Evolutionary conservation across 2,329 filamentous ascomycete species (phyloP), one percentile per base, ranked within the genome.

Genomic region (Lecanicillium sp.): DNA sequence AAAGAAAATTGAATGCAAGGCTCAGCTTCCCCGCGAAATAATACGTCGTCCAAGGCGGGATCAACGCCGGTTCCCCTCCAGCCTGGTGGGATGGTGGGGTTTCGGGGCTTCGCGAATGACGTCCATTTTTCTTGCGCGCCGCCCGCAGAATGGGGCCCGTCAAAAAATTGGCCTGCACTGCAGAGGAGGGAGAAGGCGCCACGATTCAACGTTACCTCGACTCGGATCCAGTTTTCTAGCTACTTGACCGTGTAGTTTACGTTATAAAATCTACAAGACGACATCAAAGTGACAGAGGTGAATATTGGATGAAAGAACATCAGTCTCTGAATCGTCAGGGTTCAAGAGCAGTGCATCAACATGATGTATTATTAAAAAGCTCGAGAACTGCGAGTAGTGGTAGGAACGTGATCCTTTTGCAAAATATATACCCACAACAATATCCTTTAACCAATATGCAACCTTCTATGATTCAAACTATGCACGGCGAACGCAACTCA

Each of bases 121-220:
- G 43, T 45, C 35, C 42, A 36, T 35, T 11, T 15, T 19, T 27
- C 4, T 41, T n/a, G n/a, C n/a, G n/a, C n/a, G 32, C 15, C 12
- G 17, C 38, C 15, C 26, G 11, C 21, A 44, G 36, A 38, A 45
- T 26, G 19, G 33, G 43, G 32, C 33, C 43, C 19, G 19, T 45
- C 9, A 44, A 42, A 44, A 10, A 3, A 11, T 14, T 32, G 30
- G 20, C 5, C 15, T 30, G 24, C 33, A 17, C n/a, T n/a, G n/a
- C n/a, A n/a, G n/a, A n/a, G n/a, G n/a, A n/a, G n/a, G n/a, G 29
- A 33, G 20, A n/a, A 24, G 20, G 41, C 41, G 29, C 41, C 41
- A 38, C 44, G 35, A 46, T 46, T 46, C 26, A 46, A 46, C 44
- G 44, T 46, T 46, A 46, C 44, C 26, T 46, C 26, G 24, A 26